Conservation (phyloP, 768 basidiomycete species). For the Boletus reticuloceps region DNA sequence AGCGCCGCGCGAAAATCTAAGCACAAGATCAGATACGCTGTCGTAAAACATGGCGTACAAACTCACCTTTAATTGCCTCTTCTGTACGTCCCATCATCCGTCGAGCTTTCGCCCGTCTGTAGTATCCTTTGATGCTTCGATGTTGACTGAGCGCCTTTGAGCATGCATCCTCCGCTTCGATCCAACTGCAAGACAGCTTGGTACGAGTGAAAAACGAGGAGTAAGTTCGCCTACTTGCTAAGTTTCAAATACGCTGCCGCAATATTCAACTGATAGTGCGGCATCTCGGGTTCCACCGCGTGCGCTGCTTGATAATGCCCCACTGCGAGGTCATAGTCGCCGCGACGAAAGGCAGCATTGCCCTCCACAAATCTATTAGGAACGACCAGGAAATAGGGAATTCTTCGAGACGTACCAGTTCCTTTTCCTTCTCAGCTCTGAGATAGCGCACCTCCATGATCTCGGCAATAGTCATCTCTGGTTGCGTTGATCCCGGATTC, state of each 20-base stretch:
- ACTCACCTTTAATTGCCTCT: constrained; percentile 59
- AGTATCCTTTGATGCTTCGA: constrained; percentile 66
- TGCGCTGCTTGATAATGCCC: constrained; percentile 58
- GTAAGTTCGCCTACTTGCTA: constrained; percentile 48
- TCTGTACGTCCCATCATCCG: constrained; percentile 54
- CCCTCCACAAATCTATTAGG: constrained; percentile 43
- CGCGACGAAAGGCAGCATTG: constrained; percentile 64
- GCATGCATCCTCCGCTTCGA: constrained; percentile 70
- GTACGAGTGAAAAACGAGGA: constrained; percentile 9
- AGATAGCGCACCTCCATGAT: constrained; percentile 74
- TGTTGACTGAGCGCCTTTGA: constrained; percentile 63
- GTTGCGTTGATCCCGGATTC: constrained; percentile 33
- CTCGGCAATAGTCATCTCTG: constrained; percentile 63
- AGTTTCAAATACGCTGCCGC: constrained; percentile 74
- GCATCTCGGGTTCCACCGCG: constrained; percentile 66
- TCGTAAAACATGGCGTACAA: no score
- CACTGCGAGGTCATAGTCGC: constrained; percentile 55
- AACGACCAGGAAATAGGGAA: background rate
- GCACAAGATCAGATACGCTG: background rate
- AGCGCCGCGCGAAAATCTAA: constrained; percentile 62
- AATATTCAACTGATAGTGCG: constrained; percentile 74
- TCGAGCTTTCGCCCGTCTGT: constrained; percentile 64
- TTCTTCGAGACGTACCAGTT: constrained; percentile 43
- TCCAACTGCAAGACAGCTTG: constrained; percentile 49
- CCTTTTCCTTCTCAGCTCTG: constrained; percentile 69